Evolutionary conservation across 495 filamentous ascomycete species (phyloP).

Genomic region (Aspergillus sclerotioniger): DNA sequence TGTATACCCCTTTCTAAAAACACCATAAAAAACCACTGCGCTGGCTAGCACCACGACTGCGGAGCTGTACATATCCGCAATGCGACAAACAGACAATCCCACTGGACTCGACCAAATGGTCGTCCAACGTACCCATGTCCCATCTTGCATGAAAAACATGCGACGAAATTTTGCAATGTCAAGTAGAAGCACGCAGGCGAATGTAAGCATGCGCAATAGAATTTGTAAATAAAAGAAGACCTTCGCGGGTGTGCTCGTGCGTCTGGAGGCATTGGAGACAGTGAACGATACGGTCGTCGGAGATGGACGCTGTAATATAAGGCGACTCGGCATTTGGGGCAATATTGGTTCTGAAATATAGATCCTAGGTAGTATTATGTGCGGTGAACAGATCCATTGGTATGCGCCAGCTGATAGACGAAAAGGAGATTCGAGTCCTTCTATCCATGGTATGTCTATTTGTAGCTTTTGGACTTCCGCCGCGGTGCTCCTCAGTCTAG

Average conservation of each 20-base stretch:
- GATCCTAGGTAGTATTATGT: too few species aligned
- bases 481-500: conserved; percentile 14
- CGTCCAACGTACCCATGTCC: conserved; percentile 26
- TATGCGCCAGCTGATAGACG: background rate
- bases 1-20: conserved; percentile 49
- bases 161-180: conserved; percentile 38
- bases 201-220: conserved; percentile 46
- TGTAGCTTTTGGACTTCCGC: background rate
- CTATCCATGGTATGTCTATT: background rate
- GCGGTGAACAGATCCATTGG: background rate
- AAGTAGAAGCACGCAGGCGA: conserved; percentile 41
- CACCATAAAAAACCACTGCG: conserved; percentile 40
- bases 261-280: conserved; percentile 67
- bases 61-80: conserved; percentile 39
- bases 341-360: background rate
- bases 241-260: conserved; percentile 55
- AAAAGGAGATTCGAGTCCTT: background rate
- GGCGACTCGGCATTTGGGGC: conserved; percentile 44
- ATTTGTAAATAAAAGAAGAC: conserved; percentile 50
- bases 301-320: conserved; percentile 71
- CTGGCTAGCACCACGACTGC: conserved; percentile 28
- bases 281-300: conserved; percentile 85
- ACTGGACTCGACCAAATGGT: conserved; percentile 34
- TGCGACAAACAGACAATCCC: conserved; percentile 28
- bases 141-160: conserved; percentile 25